Evolutionary conservation across 2,329 filamentous ascomycete species (phyloP), one percentile per base, ranked within the genome.

Genomic region (Emergomyces orientalis): DNA sequence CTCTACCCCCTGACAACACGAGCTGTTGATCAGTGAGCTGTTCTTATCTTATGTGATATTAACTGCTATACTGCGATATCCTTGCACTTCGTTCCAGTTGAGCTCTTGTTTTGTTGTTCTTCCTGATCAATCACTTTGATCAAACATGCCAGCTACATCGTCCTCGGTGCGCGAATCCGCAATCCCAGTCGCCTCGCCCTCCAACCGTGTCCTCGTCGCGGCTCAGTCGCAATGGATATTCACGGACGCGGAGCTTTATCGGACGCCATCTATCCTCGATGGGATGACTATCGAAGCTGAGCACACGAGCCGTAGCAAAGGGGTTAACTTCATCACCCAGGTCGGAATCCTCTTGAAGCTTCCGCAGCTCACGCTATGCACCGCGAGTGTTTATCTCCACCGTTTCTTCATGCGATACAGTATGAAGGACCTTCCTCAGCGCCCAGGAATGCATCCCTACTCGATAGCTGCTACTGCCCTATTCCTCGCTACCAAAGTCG

Each of bases 301-400:
- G 78, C 83, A 90, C 65, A 82, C 88, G 67, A 82, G 89, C 63
- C 86, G 94, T 62, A 88, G 89, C 65, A 97, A 97, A 75, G 93
- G 94, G 56, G 88, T 97, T 72, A 96, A 96, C 75, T 99, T 99
- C 77, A 96, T 99, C 70, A 88, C 91, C 66, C 92, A 97, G 75
- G 91, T 93, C 54, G 94, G 93, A 67, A 90, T 96, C 68, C 86
- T 96, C 79, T 84, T 97, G 60, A 93, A 96, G 73, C 80, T 97
- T 59, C 93, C 93, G 14, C 92, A 97, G 75, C 86, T 94, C 62
- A 97, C 94, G 0, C 81, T 99, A 51, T 92, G 89, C 76, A 95
- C 95, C 0, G 94, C 94, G 0, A 89, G 90, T 22, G 88, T 96
- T 52, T 97, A 96, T 79, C 92, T 99, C 74, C 93, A 99, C 75